Conservation (phyloP, 768 basidiomycete genomes). For the Dioszegia hungarica region DNA sequence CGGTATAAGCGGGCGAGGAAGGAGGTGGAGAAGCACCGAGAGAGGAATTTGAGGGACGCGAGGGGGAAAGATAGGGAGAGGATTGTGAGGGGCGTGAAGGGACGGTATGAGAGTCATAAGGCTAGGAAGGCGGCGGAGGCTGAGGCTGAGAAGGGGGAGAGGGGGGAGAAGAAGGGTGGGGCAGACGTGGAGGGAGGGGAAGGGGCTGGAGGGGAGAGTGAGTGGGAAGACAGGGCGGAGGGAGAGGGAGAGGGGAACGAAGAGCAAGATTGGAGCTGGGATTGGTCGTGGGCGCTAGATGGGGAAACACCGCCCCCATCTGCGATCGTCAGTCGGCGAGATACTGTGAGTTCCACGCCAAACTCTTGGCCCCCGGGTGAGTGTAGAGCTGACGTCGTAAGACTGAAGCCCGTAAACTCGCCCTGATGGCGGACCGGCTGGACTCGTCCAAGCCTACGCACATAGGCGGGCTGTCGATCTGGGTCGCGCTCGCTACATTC, state of each 20-base stretch:
- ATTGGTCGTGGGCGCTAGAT: constrained; percentile 81
- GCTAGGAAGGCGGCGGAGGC: not conserved
- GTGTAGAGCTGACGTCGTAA: constrained; percentile 7
- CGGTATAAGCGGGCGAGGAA: constrained; percentile 32
- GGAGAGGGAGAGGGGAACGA: constrained; percentile 33
- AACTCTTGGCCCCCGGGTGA: not conserved
- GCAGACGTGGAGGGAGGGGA: not conserved
- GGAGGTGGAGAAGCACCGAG: constrained; percentile 29
- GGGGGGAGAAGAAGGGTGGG: not conserved
- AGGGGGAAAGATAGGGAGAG: constrained; percentile 41
- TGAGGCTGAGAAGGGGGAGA: not conserved
- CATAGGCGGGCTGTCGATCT: constrained; percentile 43
- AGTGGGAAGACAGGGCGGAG: constrained; percentile 12
- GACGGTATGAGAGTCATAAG: constrained; percentile 5
- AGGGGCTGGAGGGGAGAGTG: not conserved
- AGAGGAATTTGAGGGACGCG: constrained; percentile 33
- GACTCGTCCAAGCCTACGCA: constrained; percentile 9
- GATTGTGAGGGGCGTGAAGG: constrained; percentile 49
- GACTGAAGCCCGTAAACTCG: constrained; percentile 46
- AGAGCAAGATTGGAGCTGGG: constrained; percentile 58
- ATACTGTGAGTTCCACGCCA: constrained; percentile 51
- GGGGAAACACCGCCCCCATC: constrained; percentile 82
- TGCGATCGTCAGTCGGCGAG: constrained; percentile 82
- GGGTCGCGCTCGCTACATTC: constrained; percentile 45
- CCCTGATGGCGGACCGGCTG: constrained; percentile 46